These are phyloP conservation scores for Teunomyces aglyptinius DNA, from an alignment of 805 yeast species.

Conservation along the genomic window DNA sequence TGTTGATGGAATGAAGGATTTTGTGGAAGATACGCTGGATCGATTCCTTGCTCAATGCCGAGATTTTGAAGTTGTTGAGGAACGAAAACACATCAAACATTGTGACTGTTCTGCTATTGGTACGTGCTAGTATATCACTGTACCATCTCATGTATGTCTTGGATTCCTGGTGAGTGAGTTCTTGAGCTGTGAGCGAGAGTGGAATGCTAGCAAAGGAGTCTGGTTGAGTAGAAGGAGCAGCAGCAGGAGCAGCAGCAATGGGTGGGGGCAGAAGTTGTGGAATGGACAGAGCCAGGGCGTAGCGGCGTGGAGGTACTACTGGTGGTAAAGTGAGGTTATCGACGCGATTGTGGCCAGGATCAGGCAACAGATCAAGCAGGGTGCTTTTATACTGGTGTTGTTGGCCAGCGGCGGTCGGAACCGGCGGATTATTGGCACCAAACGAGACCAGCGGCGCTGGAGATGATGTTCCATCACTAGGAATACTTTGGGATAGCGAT, in stretches of 20 bases:
- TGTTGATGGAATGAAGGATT: conserved; percentile 59
- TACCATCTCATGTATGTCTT: conserved; percentile 93
- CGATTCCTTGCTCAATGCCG: conserved; percentile 48
- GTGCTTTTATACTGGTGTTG: conserved; percentile 11
- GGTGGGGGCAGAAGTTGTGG: background rate
- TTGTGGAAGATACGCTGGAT: conserved; percentile 52
- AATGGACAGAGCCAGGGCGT: background rate
- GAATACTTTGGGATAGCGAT: conserved; percentile 23
- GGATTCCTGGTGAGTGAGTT: conserved; percentile 73
- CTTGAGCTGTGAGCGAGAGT: conserved; percentile 60
- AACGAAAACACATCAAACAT: conserved; percentile 78
- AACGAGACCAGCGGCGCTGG: conserved; percentile 57
- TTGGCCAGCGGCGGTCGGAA: conserved; percentile 4
- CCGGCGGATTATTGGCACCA: conserved; percentile 15
- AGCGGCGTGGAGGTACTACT: conserved; percentile 6
- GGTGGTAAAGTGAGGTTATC: conserved; percentile 12
- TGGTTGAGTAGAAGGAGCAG: conserved; percentile 19
- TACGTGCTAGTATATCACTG: conserved; percentile 73
- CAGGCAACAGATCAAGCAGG: conserved; percentile 14
- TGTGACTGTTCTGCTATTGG: conserved; percentile 62
- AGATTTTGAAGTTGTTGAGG: conserved; percentile 70
- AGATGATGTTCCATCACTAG: conserved; percentile 8
- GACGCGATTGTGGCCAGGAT: conserved; percentile 7
- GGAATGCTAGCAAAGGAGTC: conserved; percentile 38
- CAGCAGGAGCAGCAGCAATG: conserved; percentile 17